phyloP scores from a whole-genome alignment of 2,329 filamentous ascomycete genomes.

The Alternaria sp. region DNA sequence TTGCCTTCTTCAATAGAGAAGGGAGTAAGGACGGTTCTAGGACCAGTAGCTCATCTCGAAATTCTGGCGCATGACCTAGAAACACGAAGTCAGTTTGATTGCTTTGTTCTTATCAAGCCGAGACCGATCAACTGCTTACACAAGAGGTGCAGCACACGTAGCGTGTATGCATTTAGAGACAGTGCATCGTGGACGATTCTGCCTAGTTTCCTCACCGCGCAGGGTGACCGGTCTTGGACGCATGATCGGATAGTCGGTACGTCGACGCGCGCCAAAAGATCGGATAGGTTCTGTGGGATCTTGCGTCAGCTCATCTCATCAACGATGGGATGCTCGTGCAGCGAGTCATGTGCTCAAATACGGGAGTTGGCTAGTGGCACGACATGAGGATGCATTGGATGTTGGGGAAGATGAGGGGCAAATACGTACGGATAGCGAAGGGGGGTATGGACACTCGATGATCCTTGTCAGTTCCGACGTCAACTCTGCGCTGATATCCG shows the following conservation, averaged over 20 bases:
- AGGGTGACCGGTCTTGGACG: slow-evolving; percentile 55
- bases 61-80: slow-evolving; percentile 39
- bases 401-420: slow-evolving; percentile 10
- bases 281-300: slow-evolving; percentile 42
- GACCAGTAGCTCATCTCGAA: slow-evolving; percentile 37
- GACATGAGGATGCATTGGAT: slow-evolving; percentile 10
- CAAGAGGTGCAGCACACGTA: slow-evolving; percentile 58
- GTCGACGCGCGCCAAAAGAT: slow-evolving; percentile 43
- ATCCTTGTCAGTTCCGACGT: slow-evolving; percentile 55
- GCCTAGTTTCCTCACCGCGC: slow-evolving; percentile 55
- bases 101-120: not conserved
- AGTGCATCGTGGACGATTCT: slow-evolving; percentile 56
- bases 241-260: slow-evolving; percentile 51
- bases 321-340: slow-evolving; percentile 17
- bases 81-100: slow-evolving; percentile 20
- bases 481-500: slow-evolving; percentile 30
- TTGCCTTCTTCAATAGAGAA: slow-evolving; percentile 42
- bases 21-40: slow-evolving; percentile 42
- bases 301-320: slow-evolving; percentile 31
- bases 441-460: slow-evolving; percentile 57
- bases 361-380: slow-evolving; percentile 11
- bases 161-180: slow-evolving; percentile 57
- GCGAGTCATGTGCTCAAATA: slow-evolving; percentile 27
- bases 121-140: slow-evolving; percentile 43
- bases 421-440: slow-evolving; percentile 56